These are phyloP conservation scores for Cordyceps cicadae DNA, from an alignment of 2,329 filamentous ascomycete genomes.

Conservation along the genomic window DNA sequence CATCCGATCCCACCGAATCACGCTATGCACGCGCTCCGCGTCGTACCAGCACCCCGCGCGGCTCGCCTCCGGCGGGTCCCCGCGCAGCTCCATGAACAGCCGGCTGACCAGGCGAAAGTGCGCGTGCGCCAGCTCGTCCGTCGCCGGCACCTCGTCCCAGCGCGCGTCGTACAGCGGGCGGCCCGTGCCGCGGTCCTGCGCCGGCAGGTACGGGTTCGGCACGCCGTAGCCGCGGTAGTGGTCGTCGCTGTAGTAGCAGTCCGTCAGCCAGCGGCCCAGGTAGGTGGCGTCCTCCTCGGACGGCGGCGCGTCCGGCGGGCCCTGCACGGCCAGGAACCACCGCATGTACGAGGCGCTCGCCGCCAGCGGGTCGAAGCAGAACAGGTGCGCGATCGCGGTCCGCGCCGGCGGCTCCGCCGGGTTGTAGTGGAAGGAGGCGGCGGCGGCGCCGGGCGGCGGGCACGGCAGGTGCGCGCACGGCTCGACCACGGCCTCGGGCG, in stretches of 20 bases:
- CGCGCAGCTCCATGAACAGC: constrained; percentile 11
- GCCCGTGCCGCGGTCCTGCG: neutral
- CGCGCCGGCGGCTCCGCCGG: neutral
- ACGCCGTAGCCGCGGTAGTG: constrained; percentile 1
- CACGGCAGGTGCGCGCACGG: constrained; percentile 1
- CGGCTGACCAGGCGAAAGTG: constrained; percentile 9
- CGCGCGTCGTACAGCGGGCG: neutral
- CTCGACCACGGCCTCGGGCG: neutral
- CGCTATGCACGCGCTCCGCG: constrained; percentile 10
- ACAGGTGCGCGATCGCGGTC: constrained; percentile 4
- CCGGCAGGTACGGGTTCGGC: neutral
- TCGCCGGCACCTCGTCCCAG: constrained; percentile 2
- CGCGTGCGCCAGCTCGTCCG: neutral
- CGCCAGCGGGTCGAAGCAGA: constrained; percentile 10
- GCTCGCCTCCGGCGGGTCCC: constrained; percentile 2
- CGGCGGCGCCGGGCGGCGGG: neutral
- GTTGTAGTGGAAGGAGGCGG: neutral
- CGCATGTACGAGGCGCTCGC: constrained; percentile 9
- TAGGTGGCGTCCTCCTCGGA: neutral
- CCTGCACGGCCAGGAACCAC: constrained; percentile 8
- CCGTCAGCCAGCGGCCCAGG: constrained; percentile 10
- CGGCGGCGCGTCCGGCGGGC: constrained; percentile 9
- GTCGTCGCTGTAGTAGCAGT: constrained; percentile 9
- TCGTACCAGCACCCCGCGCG: constrained; percentile 11
- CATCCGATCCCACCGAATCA: constrained; percentile 3